These are phyloP conservation scores for Amanita rimosa DNA, from an alignment of 768 basidiomycete genomes.

Conservation along the genomic window DNA sequence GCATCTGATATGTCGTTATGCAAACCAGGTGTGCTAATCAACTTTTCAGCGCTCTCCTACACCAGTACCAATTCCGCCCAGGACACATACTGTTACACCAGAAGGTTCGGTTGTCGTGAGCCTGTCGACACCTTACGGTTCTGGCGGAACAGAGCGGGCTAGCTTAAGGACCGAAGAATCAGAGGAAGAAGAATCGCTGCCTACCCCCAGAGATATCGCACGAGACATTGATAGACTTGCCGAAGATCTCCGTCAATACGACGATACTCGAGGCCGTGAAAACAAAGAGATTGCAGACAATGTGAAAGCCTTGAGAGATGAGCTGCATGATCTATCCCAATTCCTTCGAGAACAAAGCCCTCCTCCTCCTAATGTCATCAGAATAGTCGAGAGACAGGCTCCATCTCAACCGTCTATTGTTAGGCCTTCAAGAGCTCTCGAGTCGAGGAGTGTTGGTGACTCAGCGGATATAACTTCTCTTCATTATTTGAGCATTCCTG, in stretches of 20 bases:
- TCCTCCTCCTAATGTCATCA: slow-evolving; percentile 17
- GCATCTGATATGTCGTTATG: background rate
- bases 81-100: slow-evolving; percentile 22
- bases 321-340: slow-evolving; percentile 52
- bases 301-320: slow-evolving; percentile 58
- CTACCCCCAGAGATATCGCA: slow-evolving; percentile 42
- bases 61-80: slow-evolving; percentile 7
- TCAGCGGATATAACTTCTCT: slow-evolving; percentile 1
- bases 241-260: slow-evolving; percentile 45
- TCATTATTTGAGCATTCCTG: background rate
- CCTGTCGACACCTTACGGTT: slow-evolving; percentile 29
- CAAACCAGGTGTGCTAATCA: background rate
- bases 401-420: background rate
- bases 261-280: slow-evolving; percentile 52
- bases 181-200: slow-evolving; percentile 22
- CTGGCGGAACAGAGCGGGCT: slow-evolving; percentile 19
- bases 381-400: slow-evolving; percentile 4
- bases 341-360: slow-evolving; percentile 32
- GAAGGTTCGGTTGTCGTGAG: slow-evolving; percentile 26
- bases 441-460: slow-evolving; percentile 4
- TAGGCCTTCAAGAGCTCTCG: background rate
- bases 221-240: slow-evolving; percentile 33
- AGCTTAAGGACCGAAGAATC: slow-evolving; percentile 20
- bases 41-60: slow-evolving; percentile 3
- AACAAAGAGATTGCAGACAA: slow-evolving; percentile 53